Evolutionary conservation across 108 stramenopile genomes (phyloP), one percentile per base, ranked within the genome.

Genomic region (Skeletonema costatum): DNA sequence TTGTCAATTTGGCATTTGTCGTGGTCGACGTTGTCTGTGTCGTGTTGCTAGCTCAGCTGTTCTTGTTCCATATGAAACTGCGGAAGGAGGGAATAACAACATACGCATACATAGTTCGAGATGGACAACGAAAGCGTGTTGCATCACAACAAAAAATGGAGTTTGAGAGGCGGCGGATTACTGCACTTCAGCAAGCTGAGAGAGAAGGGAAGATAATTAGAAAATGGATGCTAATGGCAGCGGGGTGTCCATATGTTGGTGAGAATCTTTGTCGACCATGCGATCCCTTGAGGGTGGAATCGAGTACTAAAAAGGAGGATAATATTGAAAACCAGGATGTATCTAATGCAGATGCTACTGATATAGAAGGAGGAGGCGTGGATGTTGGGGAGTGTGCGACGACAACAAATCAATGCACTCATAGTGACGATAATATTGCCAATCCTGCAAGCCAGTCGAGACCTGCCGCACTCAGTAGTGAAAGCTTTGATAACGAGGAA

Each of bases 81-180:
- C 80, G 85, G 59, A 68, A 70, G 29, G 74, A 92, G 72, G 83
- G 82, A 6, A 71, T 95, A n/a, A 90, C 94, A 66, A 97, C 97
- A 5, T 97, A 96, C 68, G 80, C 92, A 74, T 97, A 84, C 71
- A 96, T 97, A 73, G 74, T 93, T 7, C 64, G 71, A 64, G 91
- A 92, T 66, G 81, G 77, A 29, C 81, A 85, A 42, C 21, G 60
- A 32, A 84, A 89, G 73, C 76, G 91, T 33, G 89, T 89, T 71
- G 53, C 46, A 21, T 30, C 75, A 11, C 71, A 70, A 46, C 33
- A 70, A 29, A 85, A 82, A 51, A 75, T 82, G 64, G 87, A 88
- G 63, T 67, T 80, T 12, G 73, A 66, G 50, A 53, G 65, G 32
- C 75, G 68, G 50, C 81, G 89, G 65, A 73, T 79, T 38, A 19